Evolutionary conservation across 345 rosid genomes (phyloP).

Genomic region (Gossypium mustelinum): DNA sequence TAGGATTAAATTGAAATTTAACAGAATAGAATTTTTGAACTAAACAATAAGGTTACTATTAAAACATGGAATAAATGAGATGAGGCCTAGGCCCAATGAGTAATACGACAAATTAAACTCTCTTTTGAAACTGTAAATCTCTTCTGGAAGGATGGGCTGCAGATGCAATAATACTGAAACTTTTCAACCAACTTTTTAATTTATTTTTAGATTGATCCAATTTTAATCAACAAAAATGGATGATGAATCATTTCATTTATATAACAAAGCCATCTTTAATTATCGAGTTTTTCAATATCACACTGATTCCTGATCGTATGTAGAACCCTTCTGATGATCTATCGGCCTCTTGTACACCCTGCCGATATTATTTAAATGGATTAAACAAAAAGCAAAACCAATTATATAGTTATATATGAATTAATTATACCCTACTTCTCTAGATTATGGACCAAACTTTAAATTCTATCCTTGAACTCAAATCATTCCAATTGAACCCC

Average conservation of each 20-base stretch:
- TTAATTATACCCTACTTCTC: too few species aligned
- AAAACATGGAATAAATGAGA: too few species aligned
- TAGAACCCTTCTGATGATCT: conserved; percentile 82
- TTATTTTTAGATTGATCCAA: not conserved
- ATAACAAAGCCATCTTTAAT: conserved; percentile 67
- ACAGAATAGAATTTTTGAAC: too few species aligned
- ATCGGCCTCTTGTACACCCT: conserved; percentile 87
- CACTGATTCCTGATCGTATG: conserved; percentile 70
- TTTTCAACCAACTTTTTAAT: not conserved
- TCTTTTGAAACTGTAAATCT: too few species aligned
- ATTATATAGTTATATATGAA: too few species aligned
- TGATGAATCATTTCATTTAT: conserved; percentile 26
- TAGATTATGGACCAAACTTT: too few species aligned
- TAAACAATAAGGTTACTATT: too few species aligned
- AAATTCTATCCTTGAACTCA: too few species aligned
- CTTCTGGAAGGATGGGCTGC: not conserved
- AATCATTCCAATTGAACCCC: too few species aligned
- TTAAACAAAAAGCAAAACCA: not conserved
- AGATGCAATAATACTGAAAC: not conserved
- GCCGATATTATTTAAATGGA: not conserved
- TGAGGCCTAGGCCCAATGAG: too few species aligned
- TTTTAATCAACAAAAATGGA: conserved; percentile 15
- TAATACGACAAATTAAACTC: too few species aligned
- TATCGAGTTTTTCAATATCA: conserved; percentile 56
- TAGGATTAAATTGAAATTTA: too few species aligned